A percentile compares a stretch with the other conserved stretches of the same genome.
Conservation (phyloP, 2,329 filamentous ascomycete genomes). For the Coccinonectria pachysandricola region DNA sequence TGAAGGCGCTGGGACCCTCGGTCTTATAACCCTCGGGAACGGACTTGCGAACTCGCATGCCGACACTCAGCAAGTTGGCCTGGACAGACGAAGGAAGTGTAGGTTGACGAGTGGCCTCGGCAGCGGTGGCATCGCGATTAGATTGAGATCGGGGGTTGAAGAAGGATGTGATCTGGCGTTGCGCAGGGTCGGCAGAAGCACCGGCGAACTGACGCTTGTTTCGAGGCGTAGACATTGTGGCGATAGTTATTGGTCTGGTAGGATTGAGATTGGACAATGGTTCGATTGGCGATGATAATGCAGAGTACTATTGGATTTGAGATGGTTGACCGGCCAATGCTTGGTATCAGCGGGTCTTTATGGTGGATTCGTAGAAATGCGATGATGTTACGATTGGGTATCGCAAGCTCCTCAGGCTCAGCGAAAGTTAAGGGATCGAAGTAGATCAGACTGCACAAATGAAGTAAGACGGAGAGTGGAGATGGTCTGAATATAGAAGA, state of each 20-base stretch:
- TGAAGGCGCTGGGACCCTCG: constrained; percentile 35
- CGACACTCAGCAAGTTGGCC: constrained; percentile 77
- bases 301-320: too few relatives aligned
- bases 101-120: constrained; percentile 26
- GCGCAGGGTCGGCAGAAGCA: constrained; percentile 44
- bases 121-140: constrained; percentile 19
- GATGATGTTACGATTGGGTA: too few relatives aligned
- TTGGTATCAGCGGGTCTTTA: too few relatives aligned
- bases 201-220: constrained; percentile 54
- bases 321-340: too few relatives aligned
- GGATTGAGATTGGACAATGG: background rate
- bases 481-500: background rate
- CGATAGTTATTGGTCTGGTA: constrained; percentile 1
- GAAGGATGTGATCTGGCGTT: constrained; percentile 56
- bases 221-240: constrained; percentile 42
- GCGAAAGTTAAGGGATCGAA: too few relatives aligned
- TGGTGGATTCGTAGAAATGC: too few relatives aligned
- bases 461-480: background rate
- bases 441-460: too few relatives aligned
- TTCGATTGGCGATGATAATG: constrained; percentile 1
- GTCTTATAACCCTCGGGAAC: constrained; percentile 94
- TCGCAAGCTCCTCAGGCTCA: too few relatives aligned
- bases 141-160: constrained; percentile 33
- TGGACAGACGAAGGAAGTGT: constrained; percentile 57
- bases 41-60: constrained; percentile 89